phyloP scores from a whole-genome alignment of 176 grass and related monocot genomes.

The Calamus simplicifolius region DNA sequence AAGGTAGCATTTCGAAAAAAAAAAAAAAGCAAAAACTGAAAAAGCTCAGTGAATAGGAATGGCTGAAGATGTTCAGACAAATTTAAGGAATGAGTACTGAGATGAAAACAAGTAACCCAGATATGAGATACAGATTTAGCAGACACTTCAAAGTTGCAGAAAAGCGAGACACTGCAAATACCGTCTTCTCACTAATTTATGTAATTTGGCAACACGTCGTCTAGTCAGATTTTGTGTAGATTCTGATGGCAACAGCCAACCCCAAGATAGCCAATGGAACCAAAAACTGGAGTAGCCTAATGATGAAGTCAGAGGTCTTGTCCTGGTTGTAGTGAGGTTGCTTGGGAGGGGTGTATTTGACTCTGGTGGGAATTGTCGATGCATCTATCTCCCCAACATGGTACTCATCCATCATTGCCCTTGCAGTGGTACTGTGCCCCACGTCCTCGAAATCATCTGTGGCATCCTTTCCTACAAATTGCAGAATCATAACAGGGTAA shows the following conservation, averaged over 20 bases:
- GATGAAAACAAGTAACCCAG: too few species aligned
- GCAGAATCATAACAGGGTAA: too few species aligned
- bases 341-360: slow-evolving; percentile 5
- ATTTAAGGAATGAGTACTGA: too few species aligned
- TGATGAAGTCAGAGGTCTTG: slow-evolving; percentile 10
- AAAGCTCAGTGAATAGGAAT: too few species aligned
- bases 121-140: too few species aligned
- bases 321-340: slow-evolving; percentile 17
- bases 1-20: too few species aligned
- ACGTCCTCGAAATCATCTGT: slow-evolving; percentile 5
- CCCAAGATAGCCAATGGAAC: slow-evolving; percentile 11
- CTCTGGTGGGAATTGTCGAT: slow-evolving; percentile 15
- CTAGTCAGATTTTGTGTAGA: slow-evolving; percentile 8
- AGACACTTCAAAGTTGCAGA: too few species aligned
- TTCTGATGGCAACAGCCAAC: slow-evolving; percentile 6
- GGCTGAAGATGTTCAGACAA: too few species aligned
- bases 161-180: too few species aligned
- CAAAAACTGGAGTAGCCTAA: slow-evolving; percentile 14
- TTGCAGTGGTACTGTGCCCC: background rate
- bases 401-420: slow-evolving; percentile 27
- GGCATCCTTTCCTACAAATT: background rate
- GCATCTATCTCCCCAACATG: slow-evolving; percentile 28
- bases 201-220: too few species aligned
- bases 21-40: too few species aligned
- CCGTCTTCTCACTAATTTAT: too few species aligned